Percentiles rank a stretch among this genome's conserved stretches.
phyloP scores from a whole-genome alignment of 129 eudicot genomes.

The Chrysanthemum lavandulifolium region DNA sequence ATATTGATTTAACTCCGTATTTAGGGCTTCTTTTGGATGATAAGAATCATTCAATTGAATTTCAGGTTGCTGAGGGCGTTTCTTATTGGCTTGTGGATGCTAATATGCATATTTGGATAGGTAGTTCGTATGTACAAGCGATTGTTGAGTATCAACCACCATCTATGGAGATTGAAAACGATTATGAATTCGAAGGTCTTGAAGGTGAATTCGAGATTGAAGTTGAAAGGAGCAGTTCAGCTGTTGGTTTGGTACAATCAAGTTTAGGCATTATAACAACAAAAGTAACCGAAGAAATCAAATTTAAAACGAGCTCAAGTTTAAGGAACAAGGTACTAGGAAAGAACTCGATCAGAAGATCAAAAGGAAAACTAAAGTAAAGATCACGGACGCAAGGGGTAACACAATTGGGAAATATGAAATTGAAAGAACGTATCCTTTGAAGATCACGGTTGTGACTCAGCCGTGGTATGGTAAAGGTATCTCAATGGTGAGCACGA shows the following conservation, averaged over 20 bases:
- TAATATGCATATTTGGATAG: conserved; percentile 74
- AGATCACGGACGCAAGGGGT: conserved; percentile 32
- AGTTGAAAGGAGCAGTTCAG: conserved; percentile 38
- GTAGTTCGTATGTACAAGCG: conserved; percentile 38
- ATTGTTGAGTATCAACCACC: conserved; percentile 28
- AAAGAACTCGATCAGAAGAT: conserved; percentile 42
- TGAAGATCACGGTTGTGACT: conserved; percentile 28
- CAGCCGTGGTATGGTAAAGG: conserved; percentile 34
- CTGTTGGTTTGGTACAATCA: conserved; percentile 49
- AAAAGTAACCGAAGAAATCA: conserved; percentile 21
- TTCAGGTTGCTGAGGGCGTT: conserved; percentile 48
- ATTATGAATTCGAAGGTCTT: conserved; percentile 25
- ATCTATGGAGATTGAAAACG: conserved; percentile 17
- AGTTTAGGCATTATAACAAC: conserved; percentile 48
- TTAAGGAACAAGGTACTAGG: conserved; percentile 32
- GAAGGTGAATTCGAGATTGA: conserved; percentile 55
- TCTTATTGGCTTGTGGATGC: conserved; percentile 74
- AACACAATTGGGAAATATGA: conserved; percentile 3
- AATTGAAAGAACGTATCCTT: conserved; percentile 42
- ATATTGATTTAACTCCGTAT: conserved; percentile 60
- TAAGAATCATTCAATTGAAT: conserved; percentile 39
- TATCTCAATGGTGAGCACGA: conserved; percentile 45
- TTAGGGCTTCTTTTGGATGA: conserved; percentile 57
- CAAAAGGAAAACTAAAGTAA: conserved; percentile 42
- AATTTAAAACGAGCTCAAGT: conserved; percentile 46